Evolutionary conservation across 2,329 filamentous ascomycete species (phyloP).

Genomic region (Penicillium sclerotigenum): DNA sequence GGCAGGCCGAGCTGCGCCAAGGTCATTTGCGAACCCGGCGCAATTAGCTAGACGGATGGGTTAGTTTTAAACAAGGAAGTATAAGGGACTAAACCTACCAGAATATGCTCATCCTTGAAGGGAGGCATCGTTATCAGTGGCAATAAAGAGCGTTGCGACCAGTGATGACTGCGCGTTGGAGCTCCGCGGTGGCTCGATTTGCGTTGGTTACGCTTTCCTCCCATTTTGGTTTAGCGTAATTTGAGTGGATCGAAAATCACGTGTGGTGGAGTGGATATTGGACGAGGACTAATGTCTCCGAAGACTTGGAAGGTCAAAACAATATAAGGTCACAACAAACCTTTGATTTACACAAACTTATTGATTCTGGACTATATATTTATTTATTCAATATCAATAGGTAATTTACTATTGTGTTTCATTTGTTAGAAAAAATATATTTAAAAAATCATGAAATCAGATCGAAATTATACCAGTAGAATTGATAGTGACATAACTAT

Average conservation of each 20-base stretch:
- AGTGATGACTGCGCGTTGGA: slow-evolving; percentile 17
- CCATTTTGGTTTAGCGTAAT: slow-evolving; percentile 25
- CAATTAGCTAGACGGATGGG: slow-evolving; percentile 45
- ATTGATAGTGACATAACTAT: no score
- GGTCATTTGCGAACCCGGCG: slow-evolving; percentile 77
- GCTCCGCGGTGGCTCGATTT: slow-evolving; percentile 20
- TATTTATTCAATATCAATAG: not conserved
- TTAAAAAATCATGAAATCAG: not conserved
- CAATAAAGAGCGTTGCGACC: not conserved
- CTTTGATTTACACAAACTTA: not conserved
- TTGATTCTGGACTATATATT: no score
- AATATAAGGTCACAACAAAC: not conserved
- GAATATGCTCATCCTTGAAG: slow-evolving; percentile 53
- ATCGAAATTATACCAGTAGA: no score
- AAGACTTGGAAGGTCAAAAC: not conserved
- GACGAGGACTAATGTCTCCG: not conserved
- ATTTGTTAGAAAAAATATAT: not conserved
- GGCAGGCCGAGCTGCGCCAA: slow-evolving; percentile 86
- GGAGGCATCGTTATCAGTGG: slow-evolving; percentile 43
- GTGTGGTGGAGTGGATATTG: not conserved
- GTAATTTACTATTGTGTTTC: not conserved
- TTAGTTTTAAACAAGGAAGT: not conserved
- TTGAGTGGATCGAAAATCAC: slow-evolving; percentile 1
- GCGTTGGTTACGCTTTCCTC: slow-evolving; percentile 4
- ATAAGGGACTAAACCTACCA: slow-evolving; percentile 36